These are phyloP conservation scores for Lentinula edodes DNA, from an alignment of 768 basidiomycete species.

Conservation along the genomic window DNA sequence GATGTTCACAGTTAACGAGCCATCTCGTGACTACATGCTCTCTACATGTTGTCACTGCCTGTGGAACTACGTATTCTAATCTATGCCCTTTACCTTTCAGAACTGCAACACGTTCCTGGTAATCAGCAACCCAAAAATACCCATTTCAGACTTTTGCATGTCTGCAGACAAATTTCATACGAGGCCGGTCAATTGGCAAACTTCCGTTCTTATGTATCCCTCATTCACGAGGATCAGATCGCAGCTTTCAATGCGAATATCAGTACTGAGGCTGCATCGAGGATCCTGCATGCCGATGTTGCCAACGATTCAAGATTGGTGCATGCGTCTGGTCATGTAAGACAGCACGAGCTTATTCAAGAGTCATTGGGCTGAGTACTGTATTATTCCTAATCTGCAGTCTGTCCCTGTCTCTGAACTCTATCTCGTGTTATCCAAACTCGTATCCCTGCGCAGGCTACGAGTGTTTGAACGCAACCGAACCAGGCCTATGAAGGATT, in stretches of 20 bases:
- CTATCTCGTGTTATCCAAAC: slow-evolving; percentile 20
- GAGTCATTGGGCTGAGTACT: slow-evolving; percentile 7
- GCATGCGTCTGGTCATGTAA: slow-evolving; percentile 15
- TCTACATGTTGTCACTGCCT: slow-evolving; percentile 22
- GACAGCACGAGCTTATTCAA: neutral
- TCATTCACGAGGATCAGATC: slow-evolving; percentile 32
- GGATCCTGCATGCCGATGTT: slow-evolving; percentile 28
- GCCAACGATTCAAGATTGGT: slow-evolving; percentile 33
- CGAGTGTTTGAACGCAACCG: slow-evolving; percentile 28
- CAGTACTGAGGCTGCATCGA: slow-evolving; percentile 14
- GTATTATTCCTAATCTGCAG: neutral
- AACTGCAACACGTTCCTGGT: slow-evolving; percentile 14
- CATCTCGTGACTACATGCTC: neutral
- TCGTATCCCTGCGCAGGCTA: slow-evolving; percentile 20
- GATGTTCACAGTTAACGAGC: neutral
- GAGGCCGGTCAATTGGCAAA: slow-evolving; percentile 21
- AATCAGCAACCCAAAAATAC: slow-evolving; percentile 26
- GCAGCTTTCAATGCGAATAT: slow-evolving; percentile 17
- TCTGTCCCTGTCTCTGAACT: slow-evolving; percentile 25
- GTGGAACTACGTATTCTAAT: slow-evolving; percentile 28
- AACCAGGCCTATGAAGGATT: slow-evolving; percentile 7
- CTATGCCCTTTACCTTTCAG: slow-evolving; percentile 23
- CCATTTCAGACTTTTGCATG: slow-evolving; percentile 26
- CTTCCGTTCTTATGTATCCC: slow-evolving; percentile 26
- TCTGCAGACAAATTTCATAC: slow-evolving; percentile 22